A percentile compares a stretch with the other conserved stretches of the same genome.
phyloP scores from a whole-genome alignment of 768 basidiomycete species.

The Boletus eberwhitei region DNA sequence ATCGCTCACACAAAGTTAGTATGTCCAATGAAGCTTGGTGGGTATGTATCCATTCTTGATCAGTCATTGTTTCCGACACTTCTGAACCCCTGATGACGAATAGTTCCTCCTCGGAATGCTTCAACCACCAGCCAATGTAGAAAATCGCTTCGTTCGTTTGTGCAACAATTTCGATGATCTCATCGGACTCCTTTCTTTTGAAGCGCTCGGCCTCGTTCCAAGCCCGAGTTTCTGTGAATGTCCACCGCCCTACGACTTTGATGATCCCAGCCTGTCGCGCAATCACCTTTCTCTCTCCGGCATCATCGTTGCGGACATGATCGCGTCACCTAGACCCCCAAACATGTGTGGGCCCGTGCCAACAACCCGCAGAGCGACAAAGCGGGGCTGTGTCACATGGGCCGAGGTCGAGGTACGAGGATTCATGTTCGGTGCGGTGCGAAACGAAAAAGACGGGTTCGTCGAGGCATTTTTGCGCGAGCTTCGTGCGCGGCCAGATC shows the following conservation, averaged over 20 bases:
- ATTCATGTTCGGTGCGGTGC: constrained; percentile 33
- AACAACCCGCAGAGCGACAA: constrained; percentile 5
- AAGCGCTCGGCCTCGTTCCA: constrained; percentile 17
- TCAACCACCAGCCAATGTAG: constrained; percentile 18
- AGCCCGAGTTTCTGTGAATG: constrained; percentile 20
- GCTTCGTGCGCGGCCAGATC: constrained; percentile 19
- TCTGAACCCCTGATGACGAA: not conserved
- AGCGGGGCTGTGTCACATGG: constrained; percentile 22
- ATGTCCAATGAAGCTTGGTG: constrained; percentile 34
- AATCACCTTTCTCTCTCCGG: constrained; percentile 24
- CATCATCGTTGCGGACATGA: constrained; percentile 19
- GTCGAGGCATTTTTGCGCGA: constrained; percentile 26
- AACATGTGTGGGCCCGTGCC: not conserved
- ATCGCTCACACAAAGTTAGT: constrained; percentile 13
- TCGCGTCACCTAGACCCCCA: not conserved
- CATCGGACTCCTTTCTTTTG: constrained; percentile 26
- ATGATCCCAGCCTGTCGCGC: constrained; percentile 3
- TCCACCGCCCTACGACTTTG: not conserved
- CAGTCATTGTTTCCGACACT: not conserved
- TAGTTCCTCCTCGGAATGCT: constrained; percentile 4
- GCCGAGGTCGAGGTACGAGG: constrained; percentile 18
- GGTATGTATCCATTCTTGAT: constrained; percentile 16
- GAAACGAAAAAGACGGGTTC: constrained; percentile 26
- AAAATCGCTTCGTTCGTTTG: constrained; percentile 30
- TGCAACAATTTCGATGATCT: constrained; percentile 31